phyloP scores from a whole-genome alignment of 2,329 filamentous ascomycete species.

The Phaeoacremonium minimum region DNA sequence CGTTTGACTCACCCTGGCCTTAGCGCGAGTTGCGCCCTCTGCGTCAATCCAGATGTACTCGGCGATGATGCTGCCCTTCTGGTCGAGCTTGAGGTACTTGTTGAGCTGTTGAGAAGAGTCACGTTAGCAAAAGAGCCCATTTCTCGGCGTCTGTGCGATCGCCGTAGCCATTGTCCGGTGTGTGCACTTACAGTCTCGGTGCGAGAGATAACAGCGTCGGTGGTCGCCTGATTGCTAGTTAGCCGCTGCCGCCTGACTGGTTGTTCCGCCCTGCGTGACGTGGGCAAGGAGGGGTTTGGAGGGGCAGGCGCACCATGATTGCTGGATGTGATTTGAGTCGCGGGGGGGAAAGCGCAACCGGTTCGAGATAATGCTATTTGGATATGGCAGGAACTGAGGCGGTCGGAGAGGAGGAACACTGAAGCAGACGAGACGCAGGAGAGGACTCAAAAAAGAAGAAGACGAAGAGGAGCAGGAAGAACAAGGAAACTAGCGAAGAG shows the following conservation, averaged over 20 bases:
- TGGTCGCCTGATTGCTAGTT: neutral
- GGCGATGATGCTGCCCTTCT: slow-evolving; percentile 84
- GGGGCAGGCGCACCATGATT: slow-evolving; percentile 16
- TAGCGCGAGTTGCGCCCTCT: slow-evolving; percentile 79
- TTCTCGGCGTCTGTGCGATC: neutral
- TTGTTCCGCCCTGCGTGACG: neutral
- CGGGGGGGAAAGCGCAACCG: no score
- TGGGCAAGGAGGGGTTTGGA: neutral
- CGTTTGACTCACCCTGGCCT: slow-evolving; percentile 90
- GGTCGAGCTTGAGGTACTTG: slow-evolving; percentile 88
- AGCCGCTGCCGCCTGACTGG: neutral
- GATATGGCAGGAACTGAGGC: no score
- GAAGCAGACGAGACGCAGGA: no score
- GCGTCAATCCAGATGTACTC: slow-evolving; percentile 98
- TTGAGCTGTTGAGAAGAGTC: slow-evolving; percentile 57
- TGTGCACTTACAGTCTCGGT: neutral
- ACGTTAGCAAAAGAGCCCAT: no score
- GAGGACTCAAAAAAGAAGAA: no score
- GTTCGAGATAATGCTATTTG: no score
- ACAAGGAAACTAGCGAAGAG: no score
- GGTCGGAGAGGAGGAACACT: no score
- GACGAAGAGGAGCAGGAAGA: no score
- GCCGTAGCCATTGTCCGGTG: no score
- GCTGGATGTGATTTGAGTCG: no score
- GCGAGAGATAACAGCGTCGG: neutral